Percentiles rank a stretch among this genome's conserved stretches.
These are phyloP conservation scores for Trichoderma brevicompactum DNA, from an alignment of 2,329 filamentous ascomycete genomes.

Conservation along the genomic window DNA sequence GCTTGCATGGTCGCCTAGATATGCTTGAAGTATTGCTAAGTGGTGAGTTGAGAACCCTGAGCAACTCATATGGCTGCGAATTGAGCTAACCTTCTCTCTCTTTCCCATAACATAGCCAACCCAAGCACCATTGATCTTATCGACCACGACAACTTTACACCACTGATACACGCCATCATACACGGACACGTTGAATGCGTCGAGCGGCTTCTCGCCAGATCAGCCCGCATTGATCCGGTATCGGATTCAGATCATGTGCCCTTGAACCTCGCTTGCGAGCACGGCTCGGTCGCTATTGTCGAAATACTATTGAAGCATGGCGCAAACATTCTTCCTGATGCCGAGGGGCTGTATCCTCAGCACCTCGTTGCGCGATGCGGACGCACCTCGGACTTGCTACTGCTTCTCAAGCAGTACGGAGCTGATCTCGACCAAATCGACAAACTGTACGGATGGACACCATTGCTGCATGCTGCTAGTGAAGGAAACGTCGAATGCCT, in stretches of 20 bases:
- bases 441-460: conserved; percentile 97
- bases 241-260: conserved; percentile 92
- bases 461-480: conserved; percentile 92
- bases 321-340: conserved; percentile 86
- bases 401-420: conserved; percentile 81
- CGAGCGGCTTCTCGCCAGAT: conserved; percentile 72
- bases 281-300: conserved; percentile 83
- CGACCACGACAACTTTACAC: conserved; percentile 97
- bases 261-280: conserved; percentile 91
- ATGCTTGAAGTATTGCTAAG: conserved; percentile 77
- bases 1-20: conserved; percentile 86
- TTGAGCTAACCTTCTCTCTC: background rate
- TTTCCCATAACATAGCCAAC: conserved; percentile 53
- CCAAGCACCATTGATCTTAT: conserved; percentile 80
- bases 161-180: conserved; percentile 92
- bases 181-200: conserved; percentile 83
- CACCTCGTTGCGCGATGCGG: conserved; percentile 92
- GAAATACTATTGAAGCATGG: conserved; percentile 80
- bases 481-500: conserved; percentile 93
- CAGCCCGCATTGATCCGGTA: conserved; percentile 82
- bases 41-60: conserved; percentile 48
- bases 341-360: conserved; percentile 95
- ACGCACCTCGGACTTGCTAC: conserved; percentile 75
- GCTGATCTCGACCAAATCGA: conserved; percentile 91
- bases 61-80: background rate